These are phyloP conservation scores for Paradendryphiella salina DNA, from an alignment of 2,329 filamentous ascomycete genomes.

Conservation along the genomic window DNA sequence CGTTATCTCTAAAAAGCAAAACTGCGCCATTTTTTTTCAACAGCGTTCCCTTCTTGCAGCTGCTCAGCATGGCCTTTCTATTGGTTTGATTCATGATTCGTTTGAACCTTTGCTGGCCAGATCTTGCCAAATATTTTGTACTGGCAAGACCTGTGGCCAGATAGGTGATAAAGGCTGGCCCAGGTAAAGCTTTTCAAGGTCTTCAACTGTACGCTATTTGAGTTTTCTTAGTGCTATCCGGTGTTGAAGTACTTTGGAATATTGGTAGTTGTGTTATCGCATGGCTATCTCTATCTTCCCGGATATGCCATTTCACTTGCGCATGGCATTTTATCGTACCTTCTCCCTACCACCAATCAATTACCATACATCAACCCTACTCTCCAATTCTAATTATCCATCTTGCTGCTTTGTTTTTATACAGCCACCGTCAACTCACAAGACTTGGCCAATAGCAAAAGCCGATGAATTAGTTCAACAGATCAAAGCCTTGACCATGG, in stretches of 20 bases:
- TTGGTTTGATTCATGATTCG: background rate
- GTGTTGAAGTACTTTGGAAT: background rate
- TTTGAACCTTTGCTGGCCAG: background rate
- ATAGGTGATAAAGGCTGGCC: background rate
- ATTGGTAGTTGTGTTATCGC: background rate
- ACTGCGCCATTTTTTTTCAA: background rate
- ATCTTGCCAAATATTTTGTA: background rate
- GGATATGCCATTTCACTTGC: background rate
- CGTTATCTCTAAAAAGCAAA: slow-evolving; percentile 2
- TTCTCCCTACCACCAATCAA: background rate
- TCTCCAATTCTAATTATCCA: background rate
- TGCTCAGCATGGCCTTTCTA: background rate
- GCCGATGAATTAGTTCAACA: background rate
- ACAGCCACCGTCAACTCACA: background rate
- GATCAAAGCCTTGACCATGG: background rate
- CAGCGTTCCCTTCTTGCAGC: background rate
- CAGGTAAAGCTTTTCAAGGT: background rate
- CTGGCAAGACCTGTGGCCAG: background rate
- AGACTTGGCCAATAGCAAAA: background rate
- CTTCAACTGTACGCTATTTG: background rate
- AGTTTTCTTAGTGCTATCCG: background rate
- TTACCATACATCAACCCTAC: background rate
- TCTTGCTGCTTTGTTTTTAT: background rate
- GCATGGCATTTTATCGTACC: background rate
- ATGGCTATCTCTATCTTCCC: background rate